These are phyloP conservation scores for Cicer pinnatifidum DNA, from an alignment of 306 rosid species.

Conservation along the genomic window DNA sequence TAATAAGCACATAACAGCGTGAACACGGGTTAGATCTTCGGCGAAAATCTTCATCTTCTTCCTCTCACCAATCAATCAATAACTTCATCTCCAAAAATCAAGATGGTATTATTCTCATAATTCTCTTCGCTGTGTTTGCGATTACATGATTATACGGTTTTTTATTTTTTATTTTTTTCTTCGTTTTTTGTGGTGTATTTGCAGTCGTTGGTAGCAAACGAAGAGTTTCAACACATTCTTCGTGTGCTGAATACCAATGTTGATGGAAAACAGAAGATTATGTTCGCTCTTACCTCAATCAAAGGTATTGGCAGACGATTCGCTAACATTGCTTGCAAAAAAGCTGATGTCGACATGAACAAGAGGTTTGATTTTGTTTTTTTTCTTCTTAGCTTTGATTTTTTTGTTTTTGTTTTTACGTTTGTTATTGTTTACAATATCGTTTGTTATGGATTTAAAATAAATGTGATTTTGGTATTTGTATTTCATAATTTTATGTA, in stretches of 20 bases:
- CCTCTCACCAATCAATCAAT: neutral
- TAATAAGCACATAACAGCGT: neutral
- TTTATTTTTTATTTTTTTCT: neutral
- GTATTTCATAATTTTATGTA: neutral
- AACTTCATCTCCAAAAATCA: neutral
- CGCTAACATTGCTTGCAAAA: constrained; percentile 23
- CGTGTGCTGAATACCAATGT: constrained; percentile 27
- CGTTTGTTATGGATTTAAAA: too few relatives aligned
- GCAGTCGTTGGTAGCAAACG: constrained; percentile 27
- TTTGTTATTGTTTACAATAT: neutral
- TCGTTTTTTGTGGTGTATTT: neutral
- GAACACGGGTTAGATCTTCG: neutral
- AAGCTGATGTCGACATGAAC: constrained; percentile 34
- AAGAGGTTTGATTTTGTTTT: neutral
- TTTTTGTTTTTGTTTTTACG: neutral
- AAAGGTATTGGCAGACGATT: constrained; percentile 28
- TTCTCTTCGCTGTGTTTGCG: neutral
- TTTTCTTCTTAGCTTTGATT: neutral
- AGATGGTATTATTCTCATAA: constrained; percentile 26
- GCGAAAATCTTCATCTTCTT: constrained; percentile 5
- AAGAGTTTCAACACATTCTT: constrained; percentile 29
- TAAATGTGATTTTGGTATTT: neutral
- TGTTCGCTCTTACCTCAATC: constrained; percentile 30
- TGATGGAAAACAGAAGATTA: constrained; percentile 24
- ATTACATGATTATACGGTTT: neutral